Evolutionary conservation across 441 rosid genomes (phyloP), one percentile per base, ranked within the genome.

Genomic region (Croton setiger): DNA sequence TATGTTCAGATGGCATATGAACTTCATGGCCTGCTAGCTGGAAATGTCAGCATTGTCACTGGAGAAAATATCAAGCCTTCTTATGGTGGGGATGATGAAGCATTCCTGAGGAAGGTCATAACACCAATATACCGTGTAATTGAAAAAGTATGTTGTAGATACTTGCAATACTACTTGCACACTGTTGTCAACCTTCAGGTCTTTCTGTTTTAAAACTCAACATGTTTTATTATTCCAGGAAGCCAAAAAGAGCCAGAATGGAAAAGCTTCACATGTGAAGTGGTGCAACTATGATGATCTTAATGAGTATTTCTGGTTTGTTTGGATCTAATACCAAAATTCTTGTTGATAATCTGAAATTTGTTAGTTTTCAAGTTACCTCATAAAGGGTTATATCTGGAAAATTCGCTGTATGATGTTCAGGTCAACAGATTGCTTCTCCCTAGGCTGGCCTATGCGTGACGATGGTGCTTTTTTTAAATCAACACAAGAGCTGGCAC

Each of bases 371-470:
- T 61, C 21, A 12, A 15, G 45, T 67, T 54, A 18, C 21, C 35
- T 62, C n/a, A 20, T 33, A 57, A 60, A 55, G 64, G 39, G 31
- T 23, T 17, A 48, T n/a, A 11, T 13, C 41, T 51, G 37, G 37
- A 27, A 27, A 27, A 27, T 27, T 57, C 59, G 48, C 59, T 57
- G 53, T 68, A 64, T 76, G 33, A 33, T 64, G 64, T 77, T 65
- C 80, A 93, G 98, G 98, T 87, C 94, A 75, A 56, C 96, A 49
- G 93, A 91, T 62, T 96, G 99, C 87, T 96, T 96, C 81, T 86
- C 99, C 76, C 97, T 96, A 70, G 99, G 98, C 78, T 96, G 99
- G 98, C 98, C 99, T 21, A 96, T 96, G 99, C 98, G 99, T 60
- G 99, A 96, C 70, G 97, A 96, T 79, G 98, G 98, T n/a, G 84